Base-by-base conservation (phyloP, 805 yeast genomes). In the Wickerhamiella dianesei region DNA sequence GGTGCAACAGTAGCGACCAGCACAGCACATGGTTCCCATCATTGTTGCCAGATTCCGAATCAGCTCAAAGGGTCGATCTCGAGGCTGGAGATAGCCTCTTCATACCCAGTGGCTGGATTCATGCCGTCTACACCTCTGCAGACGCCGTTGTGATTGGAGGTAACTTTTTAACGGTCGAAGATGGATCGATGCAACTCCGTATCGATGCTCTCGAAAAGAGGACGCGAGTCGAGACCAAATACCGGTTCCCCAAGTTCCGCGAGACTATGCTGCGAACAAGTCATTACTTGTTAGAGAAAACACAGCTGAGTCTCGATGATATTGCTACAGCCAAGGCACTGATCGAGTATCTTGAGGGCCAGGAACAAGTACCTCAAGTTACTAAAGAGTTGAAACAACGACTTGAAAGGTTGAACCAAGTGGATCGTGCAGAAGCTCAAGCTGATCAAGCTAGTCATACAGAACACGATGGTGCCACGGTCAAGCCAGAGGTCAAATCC, bases 71-170 rank as follows among this genome's bases (percentile, higher is more conserved):
- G 6, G 77, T 79, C 16, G 69, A 71, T 5, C 57, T 82, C 18
- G 45, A 53, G 0, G 64, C 75, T 1, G 94, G 94, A 1, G 95
- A 87, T 57, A 69, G 86, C 21, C 71, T 87, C 63, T 69, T 86
- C 13, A 79, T 87, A 17, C 96, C 96, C 2, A 78, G 92, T 39
- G 95, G 95, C 0, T 87, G 95, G 94, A 86, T 87, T 44, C 96
- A 87, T 62, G 79, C 92, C 0, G 96, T 87, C 0, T 77, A 77
- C 57, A 86, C 96, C 0, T 89, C 94, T 0, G 65, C 67, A 14
- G 95, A 87, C 59, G 75, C 94, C 0, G 64, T 86, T 2, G 86
- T 87, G 2, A 74, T 87, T 47, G 96, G 96, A 2, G 96, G 96
- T 0, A 87, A 87, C 60, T 87, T 80, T 59, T 65, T 87, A 21